phyloP scores from a whole-genome alignment of 2,329 filamentous ascomycete genomes.

The Xylariaceae sp. region DNA sequence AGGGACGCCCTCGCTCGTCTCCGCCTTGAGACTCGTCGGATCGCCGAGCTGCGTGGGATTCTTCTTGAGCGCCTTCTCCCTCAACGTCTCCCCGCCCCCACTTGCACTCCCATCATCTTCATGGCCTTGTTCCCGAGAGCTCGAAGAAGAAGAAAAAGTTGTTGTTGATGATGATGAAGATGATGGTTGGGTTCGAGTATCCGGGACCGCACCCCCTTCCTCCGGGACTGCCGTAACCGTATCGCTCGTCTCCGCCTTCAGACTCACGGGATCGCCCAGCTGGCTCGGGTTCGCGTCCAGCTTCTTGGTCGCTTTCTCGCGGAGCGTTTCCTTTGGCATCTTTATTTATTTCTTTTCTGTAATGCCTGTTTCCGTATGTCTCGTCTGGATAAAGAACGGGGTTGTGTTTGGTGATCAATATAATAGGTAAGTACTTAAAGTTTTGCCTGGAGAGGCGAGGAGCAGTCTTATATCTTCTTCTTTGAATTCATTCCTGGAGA shows the following conservation, averaged over 20 bases:
- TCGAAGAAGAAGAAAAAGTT: constrained; percentile 2
- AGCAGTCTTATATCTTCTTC: too few relatives aligned
- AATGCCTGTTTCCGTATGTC: too few relatives aligned
- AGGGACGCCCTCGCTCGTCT: constrained; percentile 28
- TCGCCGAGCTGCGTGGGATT: constrained; percentile 37
- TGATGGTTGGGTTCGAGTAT: too few relatives aligned
- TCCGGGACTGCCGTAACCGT: constrained; percentile 17
- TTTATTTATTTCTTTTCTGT: too few relatives aligned
- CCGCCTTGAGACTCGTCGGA: constrained; percentile 35
- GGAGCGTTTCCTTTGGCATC: constrained; percentile 26
- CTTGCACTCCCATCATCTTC: neutral
- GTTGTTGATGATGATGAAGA: too few relatives aligned
- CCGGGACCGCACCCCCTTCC: constrained; percentile 18
- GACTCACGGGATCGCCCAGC: constrained; percentile 35
- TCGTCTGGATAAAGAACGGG: too few relatives aligned
- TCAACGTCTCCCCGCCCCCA: constrained; percentile 7
- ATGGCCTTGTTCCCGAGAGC: constrained; percentile 1
- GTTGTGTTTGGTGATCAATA: too few relatives aligned
- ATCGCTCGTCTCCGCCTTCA: constrained; percentile 35
- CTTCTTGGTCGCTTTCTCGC: constrained; percentile 27
- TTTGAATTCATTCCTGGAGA: too few relatives aligned
- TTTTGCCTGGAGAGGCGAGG: constrained; percentile 1
- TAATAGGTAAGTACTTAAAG: neutral
- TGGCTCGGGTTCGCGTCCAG: constrained; percentile 32
- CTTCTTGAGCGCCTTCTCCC: constrained; percentile 26